Percentiles rank a stretch among this genome's conserved stretches.
These are phyloP conservation scores for Tuber umbilicatum DNA, from an alignment of 495 filamentous ascomycete species.

Conservation along the genomic window DNA sequence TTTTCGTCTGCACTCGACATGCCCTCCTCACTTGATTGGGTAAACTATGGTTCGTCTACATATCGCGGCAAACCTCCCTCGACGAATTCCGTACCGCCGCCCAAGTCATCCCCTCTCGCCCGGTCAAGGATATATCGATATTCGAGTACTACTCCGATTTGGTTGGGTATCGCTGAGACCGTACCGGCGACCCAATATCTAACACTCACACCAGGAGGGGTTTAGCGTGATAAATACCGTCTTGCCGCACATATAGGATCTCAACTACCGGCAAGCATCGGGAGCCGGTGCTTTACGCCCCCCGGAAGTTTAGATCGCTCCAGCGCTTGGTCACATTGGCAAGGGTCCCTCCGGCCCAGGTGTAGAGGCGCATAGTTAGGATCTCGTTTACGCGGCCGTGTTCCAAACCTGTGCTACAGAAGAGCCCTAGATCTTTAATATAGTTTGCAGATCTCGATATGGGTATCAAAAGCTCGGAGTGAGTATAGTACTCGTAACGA, in stretches of 20 bases:
- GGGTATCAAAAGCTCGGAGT: neutral
- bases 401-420: conserved; percentile 2
- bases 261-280: neutral
- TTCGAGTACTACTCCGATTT: neutral
- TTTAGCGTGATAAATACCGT: neutral
- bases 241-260: neutral
- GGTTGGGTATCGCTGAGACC: neutral
- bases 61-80: neutral
- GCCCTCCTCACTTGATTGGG: neutral
- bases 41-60: neutral
- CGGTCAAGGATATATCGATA: neutral
- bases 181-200: neutral
- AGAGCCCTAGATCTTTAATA: neutral
- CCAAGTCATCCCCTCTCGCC: neutral
- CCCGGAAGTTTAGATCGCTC: neutral
- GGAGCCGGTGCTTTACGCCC: neutral
- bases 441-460: neutral
- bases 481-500: neutral
- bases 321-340: neutral
- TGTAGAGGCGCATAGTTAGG: neutral
- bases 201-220: neutral
- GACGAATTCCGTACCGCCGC: neutral
- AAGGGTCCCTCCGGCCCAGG: neutral
- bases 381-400: neutral
- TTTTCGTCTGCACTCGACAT: neutral